These are phyloP conservation scores for Malassezia psittaci DNA, from an alignment of 1,284 basidiomycete species.

Conservation along the genomic window DNA sequence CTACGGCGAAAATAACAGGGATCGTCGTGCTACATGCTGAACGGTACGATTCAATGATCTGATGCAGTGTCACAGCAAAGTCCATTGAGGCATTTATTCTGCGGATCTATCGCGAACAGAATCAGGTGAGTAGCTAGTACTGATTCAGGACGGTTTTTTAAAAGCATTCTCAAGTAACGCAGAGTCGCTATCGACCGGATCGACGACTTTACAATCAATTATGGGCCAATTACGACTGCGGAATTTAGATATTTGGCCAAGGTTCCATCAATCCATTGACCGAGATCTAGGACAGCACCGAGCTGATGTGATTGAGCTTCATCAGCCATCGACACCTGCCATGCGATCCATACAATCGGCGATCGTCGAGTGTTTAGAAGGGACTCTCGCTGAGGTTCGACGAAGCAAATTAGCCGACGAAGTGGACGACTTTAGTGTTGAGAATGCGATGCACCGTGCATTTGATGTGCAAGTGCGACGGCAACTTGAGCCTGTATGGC, in stretches of 20 bases:
- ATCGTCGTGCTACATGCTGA: conserved; percentile 91
- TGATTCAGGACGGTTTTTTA: conserved; percentile 61
- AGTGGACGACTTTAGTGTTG: conserved; percentile 81
- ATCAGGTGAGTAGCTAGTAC: conserved; percentile 11
- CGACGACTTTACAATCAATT: conserved; percentile 81
- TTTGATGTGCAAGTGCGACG: conserved; percentile 82
- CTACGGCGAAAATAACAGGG: conserved; percentile 73
- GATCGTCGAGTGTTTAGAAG: conserved; percentile 88
- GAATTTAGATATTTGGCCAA: conserved; percentile 77
- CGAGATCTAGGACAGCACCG: conserved; percentile 49
- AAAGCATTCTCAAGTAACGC: conserved; percentile 96
- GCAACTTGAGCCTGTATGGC: conserved; percentile 89
- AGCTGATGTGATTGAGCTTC: conserved; percentile 85
- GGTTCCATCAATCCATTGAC: conserved; percentile 59
- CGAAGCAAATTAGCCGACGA: conserved; percentile 80
- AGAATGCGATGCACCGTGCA: conserved; percentile 85
- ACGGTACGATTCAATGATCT: conserved; percentile 4
- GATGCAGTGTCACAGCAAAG: conserved; percentile 62
- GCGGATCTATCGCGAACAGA: conserved; percentile 36
- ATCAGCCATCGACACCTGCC: conserved; percentile 69
- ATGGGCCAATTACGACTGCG: conserved; percentile 84
- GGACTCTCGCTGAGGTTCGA: conserved; percentile 79
- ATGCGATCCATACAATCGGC: conserved; percentile 87
- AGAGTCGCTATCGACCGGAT: conserved; percentile 79
- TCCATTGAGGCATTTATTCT: conserved; percentile 43